Evolutionary conservation across 306 rosid species (phyloP), one percentile per base, ranked within the genome.

Genomic region (Castanea crenata): DNA sequence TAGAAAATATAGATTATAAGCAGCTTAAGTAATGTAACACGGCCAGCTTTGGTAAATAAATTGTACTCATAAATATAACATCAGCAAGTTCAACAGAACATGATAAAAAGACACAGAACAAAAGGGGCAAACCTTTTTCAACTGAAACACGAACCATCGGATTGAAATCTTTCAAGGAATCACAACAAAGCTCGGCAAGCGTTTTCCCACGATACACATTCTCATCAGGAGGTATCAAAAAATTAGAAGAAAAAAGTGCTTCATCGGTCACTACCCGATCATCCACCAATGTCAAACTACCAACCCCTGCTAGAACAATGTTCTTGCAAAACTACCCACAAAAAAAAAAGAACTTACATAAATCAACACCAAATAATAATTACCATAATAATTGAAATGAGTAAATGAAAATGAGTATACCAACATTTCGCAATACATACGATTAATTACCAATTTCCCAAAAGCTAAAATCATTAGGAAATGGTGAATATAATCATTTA

Each of bases 131-230:
- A 92, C 99, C 99, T 96, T 85, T 91, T 68, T 81, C 91, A 4
- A 88, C 92, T 16, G 91, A 90, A 83, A 96, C 99, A 23, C 89
- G 94, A 73, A 96, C 99, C 99, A 96, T 96, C 0, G 99, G 97
- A 69, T 93, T 96, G 83, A 96, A 96, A 78, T 96, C 98, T 78
- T 86, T 96, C 78, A 96, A 91, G 46, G 99, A 96, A 87, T 90
- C 85, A 59, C 98, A 89, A 81, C 96, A 96, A 81, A 91, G 90
- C 80, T 91, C 89, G 5, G 96, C 97, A 34, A 96, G 87, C 56
- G 97, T 88, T 82, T 91, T 90, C 78, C 93, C 97, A 70, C 86
- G 74, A 79, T 79, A 84, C 82, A 83, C 88, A 81, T 79, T 84
- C 85, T 93, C 98, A 82, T 90, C 92, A 51, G 74, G 79, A 82